Evolutionary conservation across 805 yeast species (phyloP).

Genomic region (Jamesozyma piceae): DNA sequence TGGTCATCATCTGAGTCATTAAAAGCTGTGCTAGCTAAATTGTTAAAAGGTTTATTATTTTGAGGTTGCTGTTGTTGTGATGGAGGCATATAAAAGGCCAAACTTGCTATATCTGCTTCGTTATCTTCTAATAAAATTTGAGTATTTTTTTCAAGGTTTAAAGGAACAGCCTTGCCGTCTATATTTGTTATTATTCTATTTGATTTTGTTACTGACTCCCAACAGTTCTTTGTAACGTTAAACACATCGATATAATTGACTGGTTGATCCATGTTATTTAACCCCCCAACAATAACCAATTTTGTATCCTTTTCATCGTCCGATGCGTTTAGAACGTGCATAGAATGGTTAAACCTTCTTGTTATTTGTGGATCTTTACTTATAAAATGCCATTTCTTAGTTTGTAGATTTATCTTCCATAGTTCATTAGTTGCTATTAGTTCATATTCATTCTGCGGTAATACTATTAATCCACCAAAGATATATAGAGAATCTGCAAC

Average conservation of each 20-base stretch:
- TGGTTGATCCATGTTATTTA: slow-evolving; percentile 27
- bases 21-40: background rate
- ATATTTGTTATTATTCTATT: slow-evolving; percentile 17
- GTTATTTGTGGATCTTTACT: slow-evolving; percentile 32
- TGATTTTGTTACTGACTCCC: slow-evolving; percentile 20
- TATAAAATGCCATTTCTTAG: slow-evolving; percentile 45
- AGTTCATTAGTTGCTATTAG: slow-evolving; percentile 49
- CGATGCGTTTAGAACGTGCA: slow-evolving; percentile 30
- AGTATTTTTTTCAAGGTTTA: slow-evolving; percentile 15
- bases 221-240: slow-evolving; percentile 22
- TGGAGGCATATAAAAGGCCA: slow-evolving; percentile 12
- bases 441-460: slow-evolving; percentile 30
- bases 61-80: background rate
- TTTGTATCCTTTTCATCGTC: slow-evolving; percentile 27
- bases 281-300: slow-evolving; percentile 28
- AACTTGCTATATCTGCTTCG: slow-evolving; percentile 20
- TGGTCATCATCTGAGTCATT: slow-evolving; percentile 1
- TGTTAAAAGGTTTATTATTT: background rate
- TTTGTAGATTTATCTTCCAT: slow-evolving; percentile 54
- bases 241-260: slow-evolving; percentile 24
- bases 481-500: slow-evolving; percentile 44
- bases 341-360: slow-evolving; percentile 45
- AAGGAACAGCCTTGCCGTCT: slow-evolving; percentile 14
- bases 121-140: slow-evolving; percentile 21
- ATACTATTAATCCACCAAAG: slow-evolving; percentile 54